Percentiles rank a stretch among this genome's conserved stretches.
Conservation (phyloP, 768 basidiomycete genomes). For the Lactifluus piperatus region DNA sequence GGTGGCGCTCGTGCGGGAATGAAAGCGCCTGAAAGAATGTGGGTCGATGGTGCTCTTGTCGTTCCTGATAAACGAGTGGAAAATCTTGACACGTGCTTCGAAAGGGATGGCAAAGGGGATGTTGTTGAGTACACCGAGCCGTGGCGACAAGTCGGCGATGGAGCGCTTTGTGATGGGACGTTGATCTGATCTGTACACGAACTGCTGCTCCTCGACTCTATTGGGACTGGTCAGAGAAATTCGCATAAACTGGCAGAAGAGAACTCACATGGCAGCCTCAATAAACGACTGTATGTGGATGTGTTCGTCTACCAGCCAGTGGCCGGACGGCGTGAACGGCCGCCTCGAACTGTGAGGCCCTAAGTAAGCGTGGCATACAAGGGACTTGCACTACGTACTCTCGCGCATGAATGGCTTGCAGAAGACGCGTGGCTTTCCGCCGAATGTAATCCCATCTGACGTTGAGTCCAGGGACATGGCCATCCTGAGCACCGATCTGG, state of each 20-base stretch:
- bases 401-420: constrained; percentile 77
- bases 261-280: constrained; percentile 72
- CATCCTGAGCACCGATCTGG: constrained; percentile 32
- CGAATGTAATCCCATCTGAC: constrained; percentile 61
- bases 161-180: constrained; percentile 54
- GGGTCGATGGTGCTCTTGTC: constrained; percentile 33
- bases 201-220: constrained; percentile 60
- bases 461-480: constrained; percentile 33
- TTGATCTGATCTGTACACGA: constrained; percentile 25
- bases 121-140: constrained; percentile 87
- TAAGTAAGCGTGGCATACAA: not conserved
- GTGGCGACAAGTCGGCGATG: constrained; percentile 67
- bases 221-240: not conserved
- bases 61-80: constrained; percentile 71
- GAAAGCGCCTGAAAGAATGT: constrained; percentile 8
- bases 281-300: constrained; percentile 66
- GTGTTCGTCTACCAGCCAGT: constrained; percentile 68
- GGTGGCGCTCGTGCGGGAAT: constrained; percentile 28
- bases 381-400: constrained; percentile 48
- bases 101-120: constrained; percentile 96
- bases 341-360: constrained; percentile 56
- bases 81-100: constrained; percentile 81
- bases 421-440: constrained; percentile 65
- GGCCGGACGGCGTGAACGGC: constrained; percentile 72
- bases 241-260: not conserved